These are phyloP conservation scores for Pseudogymnoascus sp. DNA, from an alignment of 2,329 filamentous ascomycete genomes.

Conservation along the genomic window DNA sequence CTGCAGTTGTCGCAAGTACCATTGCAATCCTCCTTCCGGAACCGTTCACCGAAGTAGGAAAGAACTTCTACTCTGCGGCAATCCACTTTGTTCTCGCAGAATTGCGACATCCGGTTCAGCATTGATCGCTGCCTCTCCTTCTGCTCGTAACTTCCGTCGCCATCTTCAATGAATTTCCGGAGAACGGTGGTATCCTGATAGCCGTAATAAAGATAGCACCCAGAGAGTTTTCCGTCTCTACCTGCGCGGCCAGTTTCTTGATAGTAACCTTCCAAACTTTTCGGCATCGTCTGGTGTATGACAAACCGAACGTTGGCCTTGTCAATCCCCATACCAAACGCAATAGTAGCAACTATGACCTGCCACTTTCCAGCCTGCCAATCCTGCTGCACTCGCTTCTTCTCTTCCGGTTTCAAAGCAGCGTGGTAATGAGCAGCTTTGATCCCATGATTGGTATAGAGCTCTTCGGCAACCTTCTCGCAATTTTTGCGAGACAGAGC, in stretches of 20 bases:
- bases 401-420: slow-evolving; percentile 59
- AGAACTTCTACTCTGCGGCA: slow-evolving; percentile 85
- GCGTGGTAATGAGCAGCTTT: slow-evolving; percentile 82
- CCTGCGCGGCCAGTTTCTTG: slow-evolving; percentile 95
- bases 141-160: slow-evolving; percentile 67
- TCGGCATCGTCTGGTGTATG: slow-evolving; percentile 85
- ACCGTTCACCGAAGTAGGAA: slow-evolving; percentile 87
- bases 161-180: slow-evolving; percentile 74
- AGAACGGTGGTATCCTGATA: slow-evolving; percentile 69
- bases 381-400: slow-evolving; percentile 61
- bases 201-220: slow-evolving; percentile 84
- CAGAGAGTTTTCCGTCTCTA: slow-evolving; percentile 77
- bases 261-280: slow-evolving; percentile 95
- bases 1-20: slow-evolving; percentile 84
- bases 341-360: slow-evolving; percentile 95
- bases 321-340: slow-evolving; percentile 99
- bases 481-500: slow-evolving; percentile 79
- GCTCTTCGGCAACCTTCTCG: slow-evolving; percentile 66
- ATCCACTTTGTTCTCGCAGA: slow-evolving; percentile 81
- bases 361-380: slow-evolving; percentile 79
- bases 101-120: slow-evolving; percentile 77
- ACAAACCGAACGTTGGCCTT: slow-evolving; percentile 96
- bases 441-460: slow-evolving; percentile 56
- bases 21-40: slow-evolving; percentile 63
- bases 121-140: slow-evolving; percentile 79